A percentile compares a stretch with the other conserved stretches of the same genome.
These are phyloP conservation scores for Porphyrellus cyaneotinctus DNA, from an alignment of 768 basidiomycete species.

Conservation along the genomic window DNA sequence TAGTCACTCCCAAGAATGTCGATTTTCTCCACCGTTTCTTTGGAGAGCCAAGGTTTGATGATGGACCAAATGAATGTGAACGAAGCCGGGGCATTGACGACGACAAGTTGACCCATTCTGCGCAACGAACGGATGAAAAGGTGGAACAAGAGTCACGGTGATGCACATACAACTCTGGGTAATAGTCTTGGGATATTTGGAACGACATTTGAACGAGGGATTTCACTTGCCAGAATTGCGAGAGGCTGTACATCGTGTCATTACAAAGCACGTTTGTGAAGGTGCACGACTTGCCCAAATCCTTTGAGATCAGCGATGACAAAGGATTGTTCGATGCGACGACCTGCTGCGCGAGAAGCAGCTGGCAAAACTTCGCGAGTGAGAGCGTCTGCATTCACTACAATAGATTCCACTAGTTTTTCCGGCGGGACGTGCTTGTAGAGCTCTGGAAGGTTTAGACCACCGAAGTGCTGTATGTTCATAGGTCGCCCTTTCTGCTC, in stretches of 20 bases:
- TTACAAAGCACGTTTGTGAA: background rate
- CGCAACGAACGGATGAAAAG: background rate
- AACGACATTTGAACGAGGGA: slow-evolving; percentile 57
- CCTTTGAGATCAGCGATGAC: slow-evolving; percentile 70
- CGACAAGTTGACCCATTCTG: slow-evolving; percentile 69
- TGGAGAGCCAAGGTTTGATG: slow-evolving; percentile 69
- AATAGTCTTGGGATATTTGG: slow-evolving; percentile 77
- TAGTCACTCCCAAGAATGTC: slow-evolving; percentile 64
- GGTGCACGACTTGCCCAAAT: slow-evolving; percentile 48
- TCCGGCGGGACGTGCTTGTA: slow-evolving; percentile 56
- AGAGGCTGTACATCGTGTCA: slow-evolving; percentile 38
- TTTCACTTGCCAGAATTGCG: slow-evolving; percentile 77
- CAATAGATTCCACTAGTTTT: slow-evolving; percentile 56
- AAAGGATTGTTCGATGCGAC: slow-evolving; percentile 46
- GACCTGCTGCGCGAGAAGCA: slow-evolving; percentile 52
- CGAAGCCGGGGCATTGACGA: slow-evolving; percentile 69
- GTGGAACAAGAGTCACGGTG: background rate
- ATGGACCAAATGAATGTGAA: slow-evolving; percentile 71
- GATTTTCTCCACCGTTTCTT: slow-evolving; percentile 67
- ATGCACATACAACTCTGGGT: slow-evolving; percentile 63
- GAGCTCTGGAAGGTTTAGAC: slow-evolving; percentile 53
- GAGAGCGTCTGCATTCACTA: slow-evolving; percentile 65
- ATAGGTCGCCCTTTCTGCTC: slow-evolving; percentile 64
- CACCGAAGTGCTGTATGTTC: slow-evolving; percentile 62
- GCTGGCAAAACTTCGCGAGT: slow-evolving; percentile 65